Evolutionary conservation across 495 filamentous ascomycete genomes (phyloP).

Genomic region (Parmelia sp.): DNA sequence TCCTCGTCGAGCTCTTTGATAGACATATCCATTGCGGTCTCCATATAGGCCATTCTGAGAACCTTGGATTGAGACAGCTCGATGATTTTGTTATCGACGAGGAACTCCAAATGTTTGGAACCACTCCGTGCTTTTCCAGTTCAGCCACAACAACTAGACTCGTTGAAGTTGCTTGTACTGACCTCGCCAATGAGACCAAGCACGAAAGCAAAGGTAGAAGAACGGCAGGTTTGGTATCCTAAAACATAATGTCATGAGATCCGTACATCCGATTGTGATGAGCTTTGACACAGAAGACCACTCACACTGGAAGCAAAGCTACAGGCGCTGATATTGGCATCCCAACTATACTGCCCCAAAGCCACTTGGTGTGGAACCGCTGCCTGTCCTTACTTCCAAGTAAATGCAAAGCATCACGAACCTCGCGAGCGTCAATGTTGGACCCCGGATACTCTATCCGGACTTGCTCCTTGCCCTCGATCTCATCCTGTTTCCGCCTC

Average conservation of each 20-base stretch:
- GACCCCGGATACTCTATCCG: constrained; percentile 71
- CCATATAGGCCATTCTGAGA: constrained; percentile 68
- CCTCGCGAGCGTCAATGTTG: constrained; percentile 55
- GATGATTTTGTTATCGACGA: constrained; percentile 65
- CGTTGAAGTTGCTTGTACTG: constrained; percentile 17
- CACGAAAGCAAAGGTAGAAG: constrained; percentile 86
- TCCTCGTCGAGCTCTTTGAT: constrained; percentile 24
- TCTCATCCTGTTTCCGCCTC: constrained; percentile 54
- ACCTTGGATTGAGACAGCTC: constrained; percentile 52
- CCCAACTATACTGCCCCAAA: constrained; percentile 72
- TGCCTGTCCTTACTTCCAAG: constrained; percentile 71
- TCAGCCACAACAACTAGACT: constrained; percentile 18
- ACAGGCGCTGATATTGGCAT: constrained; percentile 83
- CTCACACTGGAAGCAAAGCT: constrained; percentile 78
- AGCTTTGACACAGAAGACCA: constrained; percentile 9
- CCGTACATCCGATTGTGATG: background rate
- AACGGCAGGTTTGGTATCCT: constrained; percentile 95
- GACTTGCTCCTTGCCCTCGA: constrained; percentile 58
- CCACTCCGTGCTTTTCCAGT: constrained; percentile 58
- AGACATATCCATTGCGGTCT: constrained; percentile 26
- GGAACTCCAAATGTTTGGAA: constrained; percentile 76
- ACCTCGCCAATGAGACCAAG: constrained; percentile 65
- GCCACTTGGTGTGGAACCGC: constrained; percentile 61
- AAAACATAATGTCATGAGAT: constrained; percentile 2
- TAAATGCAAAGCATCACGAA: constrained; percentile 52